Conservation (phyloP, 768 basidiomycete genomes). For the Suillus spraguei region DNA sequence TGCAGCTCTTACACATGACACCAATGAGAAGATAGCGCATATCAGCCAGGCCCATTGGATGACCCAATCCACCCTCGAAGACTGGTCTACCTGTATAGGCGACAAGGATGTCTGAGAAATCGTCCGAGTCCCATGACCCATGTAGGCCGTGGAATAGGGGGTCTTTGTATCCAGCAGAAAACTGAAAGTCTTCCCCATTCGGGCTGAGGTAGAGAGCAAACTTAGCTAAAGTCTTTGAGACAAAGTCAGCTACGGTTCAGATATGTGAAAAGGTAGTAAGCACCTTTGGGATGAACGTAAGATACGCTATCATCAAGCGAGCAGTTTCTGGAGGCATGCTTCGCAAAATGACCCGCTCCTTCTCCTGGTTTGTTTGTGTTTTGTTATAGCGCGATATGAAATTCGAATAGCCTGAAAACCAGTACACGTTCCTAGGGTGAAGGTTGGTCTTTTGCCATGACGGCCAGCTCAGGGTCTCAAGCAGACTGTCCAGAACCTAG, state of each 20-base stretch:
- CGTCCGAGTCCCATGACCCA: background rate
- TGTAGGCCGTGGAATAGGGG: background rate
- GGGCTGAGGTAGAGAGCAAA: background rate
- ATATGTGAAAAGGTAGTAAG: background rate
- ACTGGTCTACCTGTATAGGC: background rate
- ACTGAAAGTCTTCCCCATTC: background rate
- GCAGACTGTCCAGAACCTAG: background rate
- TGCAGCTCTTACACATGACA: background rate
- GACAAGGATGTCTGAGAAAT: background rate
- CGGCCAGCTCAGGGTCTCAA: background rate
- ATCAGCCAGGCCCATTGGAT: background rate
- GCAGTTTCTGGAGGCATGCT: slow-evolving; percentile 4
- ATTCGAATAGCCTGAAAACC: background rate
- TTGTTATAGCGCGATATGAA: background rate
- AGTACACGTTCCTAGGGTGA: background rate
- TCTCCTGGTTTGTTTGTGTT: background rate
- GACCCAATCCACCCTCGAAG: background rate
- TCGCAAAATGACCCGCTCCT: background rate
- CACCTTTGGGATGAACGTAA: background rate
- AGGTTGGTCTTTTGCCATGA: background rate
- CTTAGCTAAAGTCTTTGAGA: background rate
- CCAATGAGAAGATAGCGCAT: background rate
- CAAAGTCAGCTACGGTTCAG: background rate
- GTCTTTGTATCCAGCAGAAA: background rate
- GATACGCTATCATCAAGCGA: background rate